A percentile compares a stretch with the other conserved stretches of the same genome.
These are phyloP conservation scores for Rubus idaeus DNA, from an alignment of 306 rosid species.

Conservation along the genomic window DNA sequence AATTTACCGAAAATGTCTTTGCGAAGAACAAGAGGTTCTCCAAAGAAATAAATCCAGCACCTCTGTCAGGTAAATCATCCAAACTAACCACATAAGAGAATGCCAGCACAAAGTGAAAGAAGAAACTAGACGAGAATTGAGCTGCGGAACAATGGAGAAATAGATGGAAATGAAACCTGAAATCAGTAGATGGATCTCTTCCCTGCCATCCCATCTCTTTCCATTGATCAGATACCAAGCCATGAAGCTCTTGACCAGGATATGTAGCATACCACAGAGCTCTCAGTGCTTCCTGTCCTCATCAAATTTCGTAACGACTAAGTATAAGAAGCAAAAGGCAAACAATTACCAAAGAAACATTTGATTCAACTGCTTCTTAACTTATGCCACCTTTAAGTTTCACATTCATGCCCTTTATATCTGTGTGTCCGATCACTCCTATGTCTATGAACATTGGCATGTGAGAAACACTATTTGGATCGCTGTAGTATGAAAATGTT, in stretches of 20 bases:
- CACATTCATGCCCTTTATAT: neutral
- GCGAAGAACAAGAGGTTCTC: slow-evolving; percentile 91
- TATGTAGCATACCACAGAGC: slow-evolving; percentile 80
- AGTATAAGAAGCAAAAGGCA: slow-evolving; percentile 8
- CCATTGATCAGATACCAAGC: slow-evolving; percentile 93
- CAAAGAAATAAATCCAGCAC: slow-evolving; percentile 91
- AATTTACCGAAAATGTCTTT: slow-evolving; percentile 68
- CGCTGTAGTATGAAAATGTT: neutral
- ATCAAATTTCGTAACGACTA: slow-evolving; percentile 30
- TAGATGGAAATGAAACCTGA: slow-evolving; percentile 53
- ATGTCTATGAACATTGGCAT: neutral
- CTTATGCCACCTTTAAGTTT: neutral
- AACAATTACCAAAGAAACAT: slow-evolving; percentile 9
- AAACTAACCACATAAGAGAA: slow-evolving; percentile 16
- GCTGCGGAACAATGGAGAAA: slow-evolving; percentile 4
- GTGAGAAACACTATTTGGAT: neutral
- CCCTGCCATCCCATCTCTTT: slow-evolving; percentile 99
- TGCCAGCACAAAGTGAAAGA: slow-evolving; percentile 10
- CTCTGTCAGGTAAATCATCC: slow-evolving; percentile 48
- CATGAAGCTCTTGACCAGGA: slow-evolving; percentile 69
- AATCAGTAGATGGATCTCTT: slow-evolving; percentile 94
- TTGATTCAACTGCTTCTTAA: neutral
- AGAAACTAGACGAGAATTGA: neutral
- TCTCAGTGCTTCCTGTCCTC: slow-evolving; percentile 71
- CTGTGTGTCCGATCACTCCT: neutral